These are phyloP conservation scores for Herpetospermum pedunculosum DNA, from an alignment of 306 rosid genomes.

Conservation along the genomic window DNA sequence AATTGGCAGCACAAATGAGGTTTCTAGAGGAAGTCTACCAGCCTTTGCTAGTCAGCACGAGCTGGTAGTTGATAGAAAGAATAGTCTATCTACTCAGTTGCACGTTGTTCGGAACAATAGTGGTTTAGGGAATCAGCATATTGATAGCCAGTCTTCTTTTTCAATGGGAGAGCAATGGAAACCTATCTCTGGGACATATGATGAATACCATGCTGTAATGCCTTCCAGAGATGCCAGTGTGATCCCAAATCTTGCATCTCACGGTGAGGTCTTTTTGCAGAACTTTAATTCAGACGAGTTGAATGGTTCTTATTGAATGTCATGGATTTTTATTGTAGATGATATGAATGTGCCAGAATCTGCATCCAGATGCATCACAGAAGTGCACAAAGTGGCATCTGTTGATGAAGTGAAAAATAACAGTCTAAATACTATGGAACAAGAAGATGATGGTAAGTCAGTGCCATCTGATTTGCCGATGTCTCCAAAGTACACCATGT, in stretches of 20 bases:
- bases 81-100: slow-evolving; percentile 40
- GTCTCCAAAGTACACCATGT: slow-evolving; percentile 75
- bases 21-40: slow-evolving; percentile 44
- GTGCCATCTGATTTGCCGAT: slow-evolving; percentile 31
- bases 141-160: slow-evolving; percentile 38
- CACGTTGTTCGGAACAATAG: slow-evolving; percentile 31
- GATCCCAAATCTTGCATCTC: slow-evolving; percentile 38
- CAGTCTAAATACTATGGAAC: slow-evolving; percentile 33
- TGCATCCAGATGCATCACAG: slow-evolving; percentile 14
- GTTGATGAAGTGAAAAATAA: slow-evolving; percentile 21
- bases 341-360: slow-evolving; percentile 17
- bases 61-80: slow-evolving; percentile 51
- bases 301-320: slow-evolving; percentile 5
- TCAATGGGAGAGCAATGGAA: slow-evolving; percentile 71
- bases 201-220: slow-evolving; percentile 32
- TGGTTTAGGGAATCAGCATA: slow-evolving; percentile 37
- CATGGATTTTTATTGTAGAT: slow-evolving; percentile 17
- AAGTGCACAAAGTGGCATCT: slow-evolving; percentile 16
- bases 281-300: slow-evolving; percentile 7
- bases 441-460: slow-evolving; percentile 35
- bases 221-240: slow-evolving; percentile 40
- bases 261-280: slow-evolving; percentile 35
- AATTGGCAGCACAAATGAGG: slow-evolving; percentile 40
- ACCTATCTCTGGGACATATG: slow-evolving; percentile 45
- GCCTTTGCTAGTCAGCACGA: slow-evolving; percentile 50